A percentile compares a stretch with the other conserved stretches of the same genome.
phyloP scores from a whole-genome alignment of 208 protist species.

The Crithidia acanthocephali region DNA sequence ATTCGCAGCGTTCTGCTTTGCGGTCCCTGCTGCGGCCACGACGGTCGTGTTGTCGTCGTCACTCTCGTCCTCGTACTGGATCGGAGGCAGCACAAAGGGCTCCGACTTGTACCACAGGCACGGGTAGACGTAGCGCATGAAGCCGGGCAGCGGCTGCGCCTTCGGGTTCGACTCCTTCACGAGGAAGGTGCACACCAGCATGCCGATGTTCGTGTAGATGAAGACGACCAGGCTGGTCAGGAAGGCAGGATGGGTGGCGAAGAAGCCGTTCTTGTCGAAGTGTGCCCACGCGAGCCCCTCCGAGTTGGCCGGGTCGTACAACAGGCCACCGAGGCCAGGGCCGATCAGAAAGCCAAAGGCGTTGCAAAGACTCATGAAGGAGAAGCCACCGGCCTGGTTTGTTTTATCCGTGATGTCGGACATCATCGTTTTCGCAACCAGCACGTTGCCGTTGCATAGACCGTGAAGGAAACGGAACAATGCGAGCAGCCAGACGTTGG shows the following conservation, averaged over 20 bases:
- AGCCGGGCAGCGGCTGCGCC: slow-evolving; percentile 43
- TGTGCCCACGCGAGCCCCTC: slow-evolving; percentile 31
- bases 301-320: slow-evolving; percentile 62
- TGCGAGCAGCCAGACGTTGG: slow-evolving; percentile 48
- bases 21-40: slow-evolving; percentile 12
- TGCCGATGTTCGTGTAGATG: slow-evolving; percentile 59
- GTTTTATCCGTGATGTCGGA: slow-evolving; percentile 73
- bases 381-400: slow-evolving; percentile 88
- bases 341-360: slow-evolving; percentile 62
- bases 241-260: slow-evolving; percentile 46
- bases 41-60: too few species aligned
- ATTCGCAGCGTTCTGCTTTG: too few species aligned
- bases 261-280: slow-evolving; percentile 42
- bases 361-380: slow-evolving; percentile 93
- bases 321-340: slow-evolving; percentile 57
- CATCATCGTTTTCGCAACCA: slow-evolving; percentile 81
- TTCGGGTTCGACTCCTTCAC: slow-evolving; percentile 65
- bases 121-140: slow-evolving; percentile 32
- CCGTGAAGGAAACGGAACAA: slow-evolving; percentile 68
- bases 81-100: slow-evolving; percentile 33
- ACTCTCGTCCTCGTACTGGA: slow-evolving; percentile 24
- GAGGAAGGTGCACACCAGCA: slow-evolving; percentile 55
- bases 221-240: slow-evolving; percentile 51
- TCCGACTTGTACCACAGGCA: slow-evolving; percentile 30
- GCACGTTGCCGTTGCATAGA: slow-evolving; percentile 73